These are phyloP conservation scores for Anthracocystis panici-leucophaei DNA, from an alignment of 1,284 basidiomycete species.

Conservation along the genomic window DNA sequence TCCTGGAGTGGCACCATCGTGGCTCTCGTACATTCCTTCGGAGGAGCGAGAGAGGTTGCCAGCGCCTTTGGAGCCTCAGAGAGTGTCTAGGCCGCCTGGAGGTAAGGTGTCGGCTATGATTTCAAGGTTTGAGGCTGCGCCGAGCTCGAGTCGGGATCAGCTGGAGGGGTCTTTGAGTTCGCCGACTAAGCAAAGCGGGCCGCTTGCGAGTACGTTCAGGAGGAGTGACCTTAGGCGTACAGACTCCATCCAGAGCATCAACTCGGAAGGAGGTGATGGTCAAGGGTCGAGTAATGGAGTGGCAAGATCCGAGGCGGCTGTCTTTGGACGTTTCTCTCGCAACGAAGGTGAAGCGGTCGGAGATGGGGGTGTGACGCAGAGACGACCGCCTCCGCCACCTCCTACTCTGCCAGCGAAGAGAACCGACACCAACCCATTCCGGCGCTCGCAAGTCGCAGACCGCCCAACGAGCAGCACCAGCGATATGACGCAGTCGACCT, in stretches of 20 bases:
- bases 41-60: slow-evolving; percentile 42
- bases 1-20: slow-evolving; percentile 31
- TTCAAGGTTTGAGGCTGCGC: slow-evolving; percentile 33
- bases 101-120: slow-evolving; percentile 52
- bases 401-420: slow-evolving; percentile 16
- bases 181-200: slow-evolving; percentile 8
- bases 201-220: neutral
- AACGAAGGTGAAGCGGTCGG: neutral
- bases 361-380: neutral
- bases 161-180: slow-evolving; percentile 1
- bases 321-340: slow-evolving; percentile 29
- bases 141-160: slow-evolving; percentile 4
- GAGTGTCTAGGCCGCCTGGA: slow-evolving; percentile 14
- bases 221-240: neutral
- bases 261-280: neutral
- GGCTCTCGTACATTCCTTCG: slow-evolving; percentile 48
- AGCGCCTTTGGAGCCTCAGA: slow-evolving; percentile 34
- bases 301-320: slow-evolving; percentile 12
- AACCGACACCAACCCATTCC: slow-evolving; percentile 14
- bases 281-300: neutral
- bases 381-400: slow-evolving; percentile 33
- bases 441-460: neutral
- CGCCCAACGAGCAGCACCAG: neutral
- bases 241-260: slow-evolving; percentile 11
- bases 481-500: slow-evolving; percentile 5